phyloP scores from a whole-genome alignment of 768 basidiomycete genomes.

The Dentipellis sp. region DNA sequence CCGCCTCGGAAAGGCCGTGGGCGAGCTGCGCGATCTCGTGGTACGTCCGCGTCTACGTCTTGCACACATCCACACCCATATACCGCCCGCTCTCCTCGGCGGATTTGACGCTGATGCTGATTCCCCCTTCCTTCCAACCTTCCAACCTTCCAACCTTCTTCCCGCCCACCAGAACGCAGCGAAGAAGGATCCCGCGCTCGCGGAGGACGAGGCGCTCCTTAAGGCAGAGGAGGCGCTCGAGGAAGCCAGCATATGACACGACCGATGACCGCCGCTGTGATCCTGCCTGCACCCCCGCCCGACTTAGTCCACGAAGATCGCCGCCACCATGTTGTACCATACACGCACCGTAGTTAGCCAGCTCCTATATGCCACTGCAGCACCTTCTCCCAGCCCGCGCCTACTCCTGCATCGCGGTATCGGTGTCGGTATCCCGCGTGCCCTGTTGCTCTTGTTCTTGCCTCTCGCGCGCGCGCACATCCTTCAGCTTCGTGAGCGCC shows the following conservation, averaged over 20 bases:
- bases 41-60: constrained; percentile 36
- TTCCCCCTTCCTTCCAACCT: not conserved
- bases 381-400: not conserved
- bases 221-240: constrained; percentile 50
- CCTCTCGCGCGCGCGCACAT: not conserved
- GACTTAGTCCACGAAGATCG: no score
- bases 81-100: no score
- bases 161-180: constrained; percentile 27
- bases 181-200: constrained; percentile 31
- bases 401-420: not conserved
- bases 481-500: constrained; percentile 35
- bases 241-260: constrained; percentile 29
- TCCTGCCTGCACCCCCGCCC: no score
- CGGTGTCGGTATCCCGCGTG: not conserved
- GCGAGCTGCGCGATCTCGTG: constrained; percentile 54
- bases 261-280: not conserved
- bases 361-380: not conserved
- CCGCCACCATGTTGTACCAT: not conserved
- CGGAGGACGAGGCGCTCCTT: constrained; percentile 24
- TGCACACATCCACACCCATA: constrained; percentile 2
- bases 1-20: constrained; percentile 50
- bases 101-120: not conserved
- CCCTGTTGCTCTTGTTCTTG: not conserved
- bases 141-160: not conserved
- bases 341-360: not conserved